phyloP scores from a whole-genome alignment of 1,139 yeast species.

The Scheffersomyces illinoinensis region DNA sequence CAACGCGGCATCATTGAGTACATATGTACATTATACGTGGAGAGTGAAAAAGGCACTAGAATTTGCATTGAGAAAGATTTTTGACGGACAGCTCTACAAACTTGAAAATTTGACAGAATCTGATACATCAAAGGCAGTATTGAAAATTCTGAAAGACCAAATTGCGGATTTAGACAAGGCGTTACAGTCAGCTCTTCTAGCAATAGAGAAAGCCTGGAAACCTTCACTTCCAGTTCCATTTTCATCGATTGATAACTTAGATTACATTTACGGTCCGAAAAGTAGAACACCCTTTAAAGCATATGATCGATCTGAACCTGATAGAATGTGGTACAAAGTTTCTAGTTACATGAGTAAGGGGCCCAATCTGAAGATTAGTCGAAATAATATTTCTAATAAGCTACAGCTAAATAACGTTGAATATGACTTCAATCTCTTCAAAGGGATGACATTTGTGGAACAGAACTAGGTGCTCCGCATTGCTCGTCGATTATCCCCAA shows the following conservation, averaged over 20 bases:
- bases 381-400: too few species aligned
- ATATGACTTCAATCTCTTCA: neutral
- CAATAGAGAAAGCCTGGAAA: neutral
- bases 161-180: neutral
- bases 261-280: neutral
- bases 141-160: neutral
- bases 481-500: too few species aligned
- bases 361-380: too few species aligned
- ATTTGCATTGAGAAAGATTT: neutral
- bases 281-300: neutral
- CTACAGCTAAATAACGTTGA: neutral
- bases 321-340: neutral
- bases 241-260: neutral
- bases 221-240: neutral
- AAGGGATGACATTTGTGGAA: neutral
- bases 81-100: neutral
- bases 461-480: too few species aligned
- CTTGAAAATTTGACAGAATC: neutral
- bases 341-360: neutral
- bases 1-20: neutral
- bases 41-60: neutral
- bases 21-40: neutral
- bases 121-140: neutral
- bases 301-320: neutral
- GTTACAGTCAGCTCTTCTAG: neutral